Percentiles rank a stretch among this genome's conserved stretches.
Conservation (phyloP, 768 basidiomycete genomes). For the Nidularia pulvinata region DNA sequence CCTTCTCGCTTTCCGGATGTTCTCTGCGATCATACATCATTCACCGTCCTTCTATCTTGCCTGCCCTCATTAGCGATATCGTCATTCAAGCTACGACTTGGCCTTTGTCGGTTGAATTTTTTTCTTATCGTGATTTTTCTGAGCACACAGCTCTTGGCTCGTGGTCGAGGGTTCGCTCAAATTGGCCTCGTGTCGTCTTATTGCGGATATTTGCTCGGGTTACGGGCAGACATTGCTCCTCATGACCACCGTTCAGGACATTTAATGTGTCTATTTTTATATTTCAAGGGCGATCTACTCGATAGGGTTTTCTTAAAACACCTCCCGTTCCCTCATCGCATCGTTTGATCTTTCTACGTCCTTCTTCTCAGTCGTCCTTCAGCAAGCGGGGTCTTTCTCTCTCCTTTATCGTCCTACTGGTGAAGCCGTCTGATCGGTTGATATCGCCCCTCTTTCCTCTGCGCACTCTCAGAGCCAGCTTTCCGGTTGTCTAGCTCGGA, state of each 20-base stretch:
- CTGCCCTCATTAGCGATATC: background rate
- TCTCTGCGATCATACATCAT: background rate
- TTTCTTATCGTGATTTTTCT: background rate
- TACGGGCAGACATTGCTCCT: too few relatives aligned
- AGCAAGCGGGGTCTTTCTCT: background rate
- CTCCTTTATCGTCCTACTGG: background rate
- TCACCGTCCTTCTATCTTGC: background rate
- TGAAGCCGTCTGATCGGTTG: background rate
- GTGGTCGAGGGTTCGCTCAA: background rate
- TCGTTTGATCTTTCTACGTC: background rate
- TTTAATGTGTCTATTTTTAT: background rate
- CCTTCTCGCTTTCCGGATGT: background rate
- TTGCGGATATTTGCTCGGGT: too few relatives aligned
- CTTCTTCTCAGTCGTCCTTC: background rate
- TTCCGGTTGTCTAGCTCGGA: background rate
- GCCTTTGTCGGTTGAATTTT: conserved; percentile 5
- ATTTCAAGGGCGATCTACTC: background rate
- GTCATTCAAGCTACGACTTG: conserved; percentile 8
- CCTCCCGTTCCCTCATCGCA: background rate
- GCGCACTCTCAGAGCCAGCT: background rate
- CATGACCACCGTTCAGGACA: background rate
- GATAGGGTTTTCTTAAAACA: background rate
- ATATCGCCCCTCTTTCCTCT: background rate
- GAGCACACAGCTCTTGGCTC: background rate
- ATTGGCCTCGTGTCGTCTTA: background rate